Conservation (phyloP, 1,284 basidiomycete genomes). For the Ganoderma lucidum region DNA sequence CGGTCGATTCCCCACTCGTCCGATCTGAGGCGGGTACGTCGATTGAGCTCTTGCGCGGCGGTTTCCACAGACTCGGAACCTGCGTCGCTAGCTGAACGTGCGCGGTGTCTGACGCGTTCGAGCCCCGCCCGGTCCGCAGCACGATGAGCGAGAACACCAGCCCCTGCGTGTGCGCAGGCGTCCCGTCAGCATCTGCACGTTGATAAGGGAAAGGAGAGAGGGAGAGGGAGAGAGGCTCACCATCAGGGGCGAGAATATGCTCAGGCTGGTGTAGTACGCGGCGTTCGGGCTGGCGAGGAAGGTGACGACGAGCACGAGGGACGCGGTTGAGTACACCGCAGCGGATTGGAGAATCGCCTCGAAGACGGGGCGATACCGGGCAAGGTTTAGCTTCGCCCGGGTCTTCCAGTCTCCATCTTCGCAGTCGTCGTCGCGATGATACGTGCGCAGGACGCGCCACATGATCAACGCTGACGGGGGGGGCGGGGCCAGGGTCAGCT, state of each 20-base stretch:
- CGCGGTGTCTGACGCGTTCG: slow-evolving; percentile 5
- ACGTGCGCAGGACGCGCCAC: slow-evolving; percentile 10
- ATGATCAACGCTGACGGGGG: slow-evolving; percentile 3
- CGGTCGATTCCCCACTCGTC: not conserved
- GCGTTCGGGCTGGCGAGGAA: slow-evolving; percentile 21
- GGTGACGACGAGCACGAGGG: slow-evolving; percentile 24
- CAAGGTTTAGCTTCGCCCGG: slow-evolving; percentile 3
- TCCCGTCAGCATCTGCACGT: not conserved
- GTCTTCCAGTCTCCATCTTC: not conserved
- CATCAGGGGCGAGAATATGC: slow-evolving; percentile 24
- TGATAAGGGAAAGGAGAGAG: not conserved
- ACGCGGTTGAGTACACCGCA: slow-evolving; percentile 25
- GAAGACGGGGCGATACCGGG: slow-evolving; percentile 7
- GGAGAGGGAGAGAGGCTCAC: slow-evolving; percentile 10
- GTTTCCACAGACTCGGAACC: not conserved
- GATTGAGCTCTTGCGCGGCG: not conserved
- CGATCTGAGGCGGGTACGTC: not conserved
- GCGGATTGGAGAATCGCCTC: slow-evolving; percentile 27
- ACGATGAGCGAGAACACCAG: slow-evolving; percentile 25
- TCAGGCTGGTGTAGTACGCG: slow-evolving; percentile 20
- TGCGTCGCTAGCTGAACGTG: slow-evolving; percentile 6
- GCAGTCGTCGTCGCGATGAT: not conserved
- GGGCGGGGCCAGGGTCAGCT: not conserved
- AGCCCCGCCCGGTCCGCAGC: slow-evolving; percentile 18
- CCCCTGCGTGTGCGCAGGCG: slow-evolving; percentile 7